These are phyloP conservation scores for Colletotrichum musae DNA, from an alignment of 2,329 filamentous ascomycete species.

Conservation along the genomic window DNA sequence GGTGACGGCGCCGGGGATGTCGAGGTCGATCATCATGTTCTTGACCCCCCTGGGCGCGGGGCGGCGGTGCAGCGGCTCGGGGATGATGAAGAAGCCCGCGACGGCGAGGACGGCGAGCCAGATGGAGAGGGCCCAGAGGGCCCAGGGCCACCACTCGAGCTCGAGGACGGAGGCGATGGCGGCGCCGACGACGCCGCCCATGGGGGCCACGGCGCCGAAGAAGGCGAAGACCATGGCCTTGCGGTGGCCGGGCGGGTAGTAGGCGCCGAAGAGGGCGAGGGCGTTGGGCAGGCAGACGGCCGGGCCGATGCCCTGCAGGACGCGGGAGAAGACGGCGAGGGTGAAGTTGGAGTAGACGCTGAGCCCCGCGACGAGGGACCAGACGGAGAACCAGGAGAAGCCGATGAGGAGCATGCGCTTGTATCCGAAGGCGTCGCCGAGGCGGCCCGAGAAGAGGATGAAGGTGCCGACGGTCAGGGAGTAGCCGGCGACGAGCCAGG, in stretches of 20 bases:
- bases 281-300: conserved; percentile 75
- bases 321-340: conserved; percentile 57
- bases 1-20: conserved; percentile 55
- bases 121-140: conserved; percentile 59
- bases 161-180: conserved; percentile 56
- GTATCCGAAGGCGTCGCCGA: conserved; percentile 73
- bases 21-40: conserved; percentile 50
- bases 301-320: conserved; percentile 71
- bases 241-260: conserved; percentile 68
- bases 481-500: conserved; percentile 73
- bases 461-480: conserved; percentile 70
- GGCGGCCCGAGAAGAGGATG: conserved; percentile 69
- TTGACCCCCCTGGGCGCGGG: conserved; percentile 31
- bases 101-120: conserved; percentile 52
- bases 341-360: conserved; percentile 44
- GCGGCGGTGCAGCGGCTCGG: conserved; percentile 45
- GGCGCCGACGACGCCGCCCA: conserved; percentile 60
- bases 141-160: conserved; percentile 63
- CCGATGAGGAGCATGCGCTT: conserved; percentile 69
- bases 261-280: conserved; percentile 71
- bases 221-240: conserved; percentile 73
- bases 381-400: conserved; percentile 68
- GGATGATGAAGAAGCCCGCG: conserved; percentile 53
- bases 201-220: conserved; percentile 62
- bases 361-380: conserved; percentile 66